Evolutionary conservation across 164 flowering plant genomes (phyloP).

Genomic region (Nymphaea colorata): DNA sequence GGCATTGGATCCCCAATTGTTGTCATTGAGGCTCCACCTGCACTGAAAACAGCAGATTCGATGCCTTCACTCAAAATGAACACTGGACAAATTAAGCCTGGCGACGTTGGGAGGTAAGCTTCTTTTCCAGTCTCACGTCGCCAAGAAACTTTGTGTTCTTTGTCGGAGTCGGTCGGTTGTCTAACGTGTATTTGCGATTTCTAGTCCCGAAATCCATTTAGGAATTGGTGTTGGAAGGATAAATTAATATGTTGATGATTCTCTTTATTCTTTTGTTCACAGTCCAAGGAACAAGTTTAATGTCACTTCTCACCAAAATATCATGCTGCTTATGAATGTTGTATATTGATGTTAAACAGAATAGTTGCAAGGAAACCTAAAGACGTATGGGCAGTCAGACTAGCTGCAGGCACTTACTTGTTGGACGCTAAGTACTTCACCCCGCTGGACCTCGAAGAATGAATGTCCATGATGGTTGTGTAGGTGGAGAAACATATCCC

Average conservation of each 20-base stretch:
- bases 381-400: constrained; percentile 80
- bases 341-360: constrained; percentile 23
- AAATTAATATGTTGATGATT: too few relatives aligned
- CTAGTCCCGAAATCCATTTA: too few relatives aligned
- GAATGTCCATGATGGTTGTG: too few relatives aligned
- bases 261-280: too few relatives aligned
- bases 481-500: background rate
- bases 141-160: too few relatives aligned
- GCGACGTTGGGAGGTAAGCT: constrained; percentile 77
- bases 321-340: too few relatives aligned
- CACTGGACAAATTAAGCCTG: constrained; percentile 58
- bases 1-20: constrained; percentile 20
- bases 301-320: too few relatives aligned
- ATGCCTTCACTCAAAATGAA: constrained; percentile 59
- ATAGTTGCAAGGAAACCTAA: constrained; percentile 80
- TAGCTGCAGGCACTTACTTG: constrained; percentile 61
- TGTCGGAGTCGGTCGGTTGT: too few relatives aligned
- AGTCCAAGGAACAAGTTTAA: too few relatives aligned
- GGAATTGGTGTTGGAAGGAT: too few relatives aligned
- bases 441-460: constrained; percentile 41
- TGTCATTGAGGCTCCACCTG: constrained; percentile 18
- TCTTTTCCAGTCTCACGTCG: too few relatives aligned
- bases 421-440: constrained; percentile 63
- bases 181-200: too few relatives aligned
- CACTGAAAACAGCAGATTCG: constrained; percentile 66